phyloP scores from a whole-genome alignment of 2,329 filamentous ascomycete species.

The Macrophomina pseudophaseolina region DNA sequence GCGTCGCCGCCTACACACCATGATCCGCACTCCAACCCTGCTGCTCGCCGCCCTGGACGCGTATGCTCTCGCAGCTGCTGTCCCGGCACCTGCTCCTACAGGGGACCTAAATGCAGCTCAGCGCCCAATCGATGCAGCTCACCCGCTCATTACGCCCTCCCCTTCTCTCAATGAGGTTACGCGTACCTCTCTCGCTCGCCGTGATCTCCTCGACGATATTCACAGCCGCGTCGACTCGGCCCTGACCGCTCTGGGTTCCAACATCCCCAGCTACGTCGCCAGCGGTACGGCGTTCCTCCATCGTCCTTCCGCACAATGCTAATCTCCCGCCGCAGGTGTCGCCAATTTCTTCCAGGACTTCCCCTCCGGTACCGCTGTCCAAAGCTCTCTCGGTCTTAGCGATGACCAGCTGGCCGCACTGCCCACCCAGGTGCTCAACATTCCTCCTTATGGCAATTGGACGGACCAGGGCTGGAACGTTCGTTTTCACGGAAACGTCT shows the following conservation, averaged over 20 bases:
- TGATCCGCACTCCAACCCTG: slow-evolving; percentile 25
- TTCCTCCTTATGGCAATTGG: slow-evolving; percentile 74
- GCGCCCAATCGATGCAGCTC: slow-evolving; percentile 10
- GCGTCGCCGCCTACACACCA: slow-evolving; percentile 12
- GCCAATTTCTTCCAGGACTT: slow-evolving; percentile 72
- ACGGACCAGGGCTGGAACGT: slow-evolving; percentile 78
- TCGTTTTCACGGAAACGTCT: slow-evolving; percentile 79
- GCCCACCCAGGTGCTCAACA: slow-evolving; percentile 73
- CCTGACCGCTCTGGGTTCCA: slow-evolving; percentile 39
- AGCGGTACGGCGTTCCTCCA: slow-evolving; percentile 35
- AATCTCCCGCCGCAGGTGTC: slow-evolving; percentile 49
- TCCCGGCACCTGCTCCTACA: slow-evolving; percentile 21
- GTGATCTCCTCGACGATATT: slow-evolving; percentile 41
- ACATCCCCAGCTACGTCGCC: slow-evolving; percentile 44
- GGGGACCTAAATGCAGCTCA: neutral
- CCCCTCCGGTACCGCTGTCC: slow-evolving; percentile 65
- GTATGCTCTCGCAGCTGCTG: slow-evolving; percentile 22
- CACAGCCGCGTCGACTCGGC: slow-evolving; percentile 38
- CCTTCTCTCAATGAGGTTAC: slow-evolving; percentile 20
- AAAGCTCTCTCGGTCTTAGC: slow-evolving; percentile 65
- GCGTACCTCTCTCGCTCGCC: slow-evolving; percentile 31
- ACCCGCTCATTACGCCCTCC: slow-evolving; percentile 23
- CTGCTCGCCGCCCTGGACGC: slow-evolving; percentile 25
- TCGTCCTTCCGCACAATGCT: neutral
- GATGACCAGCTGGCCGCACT: slow-evolving; percentile 63